Evolutionary conservation across 768 basidiomycete genomes (phyloP).

Genomic region (Boletus rex-veris): DNA sequence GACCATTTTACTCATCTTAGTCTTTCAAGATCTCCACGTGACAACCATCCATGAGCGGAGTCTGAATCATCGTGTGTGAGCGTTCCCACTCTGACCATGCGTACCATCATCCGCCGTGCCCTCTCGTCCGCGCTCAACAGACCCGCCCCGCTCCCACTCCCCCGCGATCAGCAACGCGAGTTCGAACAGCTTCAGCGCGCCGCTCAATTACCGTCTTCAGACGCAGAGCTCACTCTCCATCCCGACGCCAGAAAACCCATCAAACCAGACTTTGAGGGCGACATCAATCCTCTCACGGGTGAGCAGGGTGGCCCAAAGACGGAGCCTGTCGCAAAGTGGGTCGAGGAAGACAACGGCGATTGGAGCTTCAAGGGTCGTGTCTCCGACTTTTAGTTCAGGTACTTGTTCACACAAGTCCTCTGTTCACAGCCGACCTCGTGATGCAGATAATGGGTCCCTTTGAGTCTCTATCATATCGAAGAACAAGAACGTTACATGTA

Average conservation of each 20-base stretch:
- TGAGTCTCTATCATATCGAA: neutral
- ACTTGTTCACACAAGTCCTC: neutral
- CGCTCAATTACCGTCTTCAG: slow-evolving; percentile 40
- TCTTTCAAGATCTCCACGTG: slow-evolving; percentile 4
- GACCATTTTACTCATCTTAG: neutral
- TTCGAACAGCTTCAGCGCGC: slow-evolving; percentile 78
- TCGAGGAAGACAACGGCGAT: slow-evolving; percentile 54
- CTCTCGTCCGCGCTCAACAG: slow-evolving; percentile 41
- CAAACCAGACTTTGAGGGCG: slow-evolving; percentile 72
- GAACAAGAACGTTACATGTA: slow-evolving; percentile 16
- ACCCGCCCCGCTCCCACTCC: slow-evolving; percentile 74
- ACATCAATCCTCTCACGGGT: slow-evolving; percentile 77
- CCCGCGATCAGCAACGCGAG: slow-evolving; percentile 72
- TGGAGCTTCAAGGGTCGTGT: slow-evolving; percentile 92
- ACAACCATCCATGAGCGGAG: neutral
- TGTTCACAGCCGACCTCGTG: no score
- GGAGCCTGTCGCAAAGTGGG: slow-evolving; percentile 71
- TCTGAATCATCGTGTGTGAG: neutral
- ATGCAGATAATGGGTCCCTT: no score
- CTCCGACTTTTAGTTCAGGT: slow-evolving; percentile 64
- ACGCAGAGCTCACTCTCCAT: slow-evolving; percentile 50
- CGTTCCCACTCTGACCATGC: neutral
- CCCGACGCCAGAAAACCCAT: slow-evolving; percentile 64
- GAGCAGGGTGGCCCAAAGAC: slow-evolving; percentile 85
- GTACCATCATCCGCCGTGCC: slow-evolving; percentile 6